phyloP scores from a whole-genome alignment of 441 rosid species.

The Eruca vesicaria region DNA sequence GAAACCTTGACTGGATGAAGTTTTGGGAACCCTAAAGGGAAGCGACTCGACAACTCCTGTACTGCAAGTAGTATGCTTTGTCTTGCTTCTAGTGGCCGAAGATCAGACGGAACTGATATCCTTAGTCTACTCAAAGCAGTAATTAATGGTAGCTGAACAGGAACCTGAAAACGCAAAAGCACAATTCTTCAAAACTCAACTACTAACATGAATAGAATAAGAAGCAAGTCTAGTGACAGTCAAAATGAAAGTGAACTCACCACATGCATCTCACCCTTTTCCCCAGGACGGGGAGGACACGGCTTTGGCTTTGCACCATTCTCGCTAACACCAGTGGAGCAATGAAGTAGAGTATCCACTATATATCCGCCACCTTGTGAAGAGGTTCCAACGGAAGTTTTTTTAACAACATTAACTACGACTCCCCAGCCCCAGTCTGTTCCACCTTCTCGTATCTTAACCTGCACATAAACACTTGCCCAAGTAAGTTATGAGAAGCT shows the following conservation, averaged over 20 bases:
- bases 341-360: slow-evolving; percentile 93
- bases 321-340: slow-evolving; percentile 86
- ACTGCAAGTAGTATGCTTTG: slow-evolving; percentile 89
- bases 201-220: slow-evolving; percentile 5
- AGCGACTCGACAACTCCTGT: slow-evolving; percentile 77
- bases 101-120: slow-evolving; percentile 82
- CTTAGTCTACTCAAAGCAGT: slow-evolving; percentile 82
- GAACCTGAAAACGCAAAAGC: slow-evolving; percentile 59
- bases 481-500: slow-evolving; percentile 20
- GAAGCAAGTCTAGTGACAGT: slow-evolving; percentile 1
- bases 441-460: slow-evolving; percentile 94
- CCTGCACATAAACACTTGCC: slow-evolving; percentile 47
- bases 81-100: slow-evolving; percentile 93
- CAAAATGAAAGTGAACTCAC: slow-evolving; percentile 52
- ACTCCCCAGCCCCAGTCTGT: slow-evolving; percentile 99
- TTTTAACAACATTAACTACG: slow-evolving; percentile 91
- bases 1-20: slow-evolving; percentile 89
- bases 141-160: slow-evolving; percentile 86
- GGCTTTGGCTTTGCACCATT: slow-evolving; percentile 91
- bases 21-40: slow-evolving; percentile 93
- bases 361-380: slow-evolving; percentile 73
- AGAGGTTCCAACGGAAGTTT: slow-evolving; percentile 60
- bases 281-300: slow-evolving; percentile 88
- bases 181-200: slow-evolving; percentile 28
- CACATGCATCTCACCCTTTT: slow-evolving; percentile 99